Base-by-base conservation (phyloP, 2,329 filamentous ascomycete species). In the Aspergillus awamori region DNA sequence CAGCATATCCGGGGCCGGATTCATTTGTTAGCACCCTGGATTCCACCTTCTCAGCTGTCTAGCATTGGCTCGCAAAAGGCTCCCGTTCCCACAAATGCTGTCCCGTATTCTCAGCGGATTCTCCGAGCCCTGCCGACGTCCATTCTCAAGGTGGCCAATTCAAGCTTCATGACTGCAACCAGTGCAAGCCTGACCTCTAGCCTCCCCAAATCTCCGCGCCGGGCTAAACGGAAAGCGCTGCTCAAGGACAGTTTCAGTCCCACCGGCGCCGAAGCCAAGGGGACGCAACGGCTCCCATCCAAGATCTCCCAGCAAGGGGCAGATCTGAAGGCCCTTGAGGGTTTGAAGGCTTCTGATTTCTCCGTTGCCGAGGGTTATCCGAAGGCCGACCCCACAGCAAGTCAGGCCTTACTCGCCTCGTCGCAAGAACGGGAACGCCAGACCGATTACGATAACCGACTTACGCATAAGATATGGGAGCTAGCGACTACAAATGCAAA, bases 391-490 rank as follows among this genome's bases (percentile, higher is more conserved):
- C 53, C 54, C 15, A 30, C 52, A 10, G 59, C 55, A 20, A 62
- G 39, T 24, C 52, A 61, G 33, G 47, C 54, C 28, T 56, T 54
- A 1, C 60, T 63, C 43, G 67, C 70, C n/a, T 61, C 66, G 4
- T 70, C 69, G 7, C 66, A 74, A 48, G 72, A 77, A 39, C 70
- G 70, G 28, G 75, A 79, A 62, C 72, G 77, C 20, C 77, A 78
- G 56, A 69, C 64, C 4, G 77, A 79, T 7, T 98, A 96, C 75
- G 93, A 98, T 72, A 87, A 85, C 58, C 88, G 93, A 2, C 84
- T 99, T 13, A 98, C 95, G 0, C 91, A 96, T 69, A 89, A 91
- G 10, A 98, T 97, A 67, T 99, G 95, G 95, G 90, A 94, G 62
- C 84, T 96, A 17, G 93, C 95, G 1, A 98, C 94, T 0, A 89